Base-by-base conservation (phyloP, 345 rosid genomes). In the Melastoma malabathricum region DNA sequence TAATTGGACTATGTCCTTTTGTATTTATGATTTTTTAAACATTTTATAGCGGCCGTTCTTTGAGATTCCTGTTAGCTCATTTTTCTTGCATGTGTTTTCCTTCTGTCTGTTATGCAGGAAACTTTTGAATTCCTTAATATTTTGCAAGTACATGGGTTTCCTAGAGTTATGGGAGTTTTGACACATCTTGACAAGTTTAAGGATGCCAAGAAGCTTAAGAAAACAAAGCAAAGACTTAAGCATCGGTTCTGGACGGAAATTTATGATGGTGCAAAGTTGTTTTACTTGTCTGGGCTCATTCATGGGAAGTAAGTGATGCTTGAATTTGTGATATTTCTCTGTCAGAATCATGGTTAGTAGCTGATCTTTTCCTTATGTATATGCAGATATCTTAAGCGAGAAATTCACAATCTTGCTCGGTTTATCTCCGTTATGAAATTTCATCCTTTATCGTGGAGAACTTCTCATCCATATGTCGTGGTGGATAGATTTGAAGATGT, bases 221-320 rank as follows among this genome's bases (percentile, higher is more conserved):
- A 84, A 70, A 87, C 89, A 47, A 87, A 92, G 59, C 82, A 82
- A 61, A 80, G 79, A 46, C 98, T 87, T 47, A 92, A 87, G 76
- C 89, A 86, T 64, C 98, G 96, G 47, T 92, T 87, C 65, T 84
- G 96, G 98, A 82, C 95, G 4, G 98, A 92, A 74, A 87, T 77
- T 55, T 80, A 74, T 63, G 68, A 64, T 54, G 98, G 98, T 47
- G 96, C 98, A 41, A 92, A 92, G 65, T 64, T 92, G 56, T 90
- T 90, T 53, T 83, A 81, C 75, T 72, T 86, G 60, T 90, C 96
- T 57, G 98, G 98, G 56, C 86, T 86, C 46, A 68, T 78, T 48
- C 80, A 83, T 70, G 98, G 84, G 54, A 86, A 70, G 98, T 90
- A 68, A 87, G 95, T 66, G 59, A 62, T 44, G 54, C 16, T 9